phyloP scores from a whole-genome alignment of 2,329 filamentous ascomycete genomes.

The Diaporthe vexans region DNA sequence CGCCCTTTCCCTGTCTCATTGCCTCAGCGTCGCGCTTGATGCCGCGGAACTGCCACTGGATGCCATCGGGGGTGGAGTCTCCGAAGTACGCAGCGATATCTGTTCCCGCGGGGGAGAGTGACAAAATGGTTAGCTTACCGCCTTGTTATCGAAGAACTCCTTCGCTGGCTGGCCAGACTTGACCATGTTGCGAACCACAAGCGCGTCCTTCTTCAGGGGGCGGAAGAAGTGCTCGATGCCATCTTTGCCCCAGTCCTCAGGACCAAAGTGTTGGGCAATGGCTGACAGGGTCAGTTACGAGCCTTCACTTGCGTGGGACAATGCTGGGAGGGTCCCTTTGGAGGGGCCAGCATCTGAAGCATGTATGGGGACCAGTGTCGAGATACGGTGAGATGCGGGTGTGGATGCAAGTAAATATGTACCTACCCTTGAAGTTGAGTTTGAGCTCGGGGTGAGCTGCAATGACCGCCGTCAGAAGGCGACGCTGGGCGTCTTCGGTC shows the following conservation, averaged over 20 bases:
- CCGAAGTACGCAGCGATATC: conserved; percentile 73
- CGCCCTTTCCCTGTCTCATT: conserved; percentile 50
- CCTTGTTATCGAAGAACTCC: conserved; percentile 50
- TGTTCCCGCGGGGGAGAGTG: conserved; percentile 47
- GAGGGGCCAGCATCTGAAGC: background rate
- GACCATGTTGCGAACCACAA: conserved; percentile 55
- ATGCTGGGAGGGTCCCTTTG: too few relatives aligned
- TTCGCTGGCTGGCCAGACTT: conserved; percentile 57
- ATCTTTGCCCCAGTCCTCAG: conserved; percentile 60
- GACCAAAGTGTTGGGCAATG: conserved; percentile 62
- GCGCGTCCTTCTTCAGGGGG: conserved; percentile 58
- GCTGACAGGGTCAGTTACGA: conserved; percentile 53
- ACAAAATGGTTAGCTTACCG: conserved; percentile 38
- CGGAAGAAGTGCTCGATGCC: conserved; percentile 67
- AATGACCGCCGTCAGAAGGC: conserved; percentile 72
- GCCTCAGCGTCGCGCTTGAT: conserved; percentile 68
- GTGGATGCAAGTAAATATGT: background rate
- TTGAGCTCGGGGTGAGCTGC: conserved; percentile 68
- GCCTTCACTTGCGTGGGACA: conserved; percentile 31
- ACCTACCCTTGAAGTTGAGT: conserved; percentile 74
- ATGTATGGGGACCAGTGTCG: background rate
- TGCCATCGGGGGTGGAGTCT: conserved; percentile 68
- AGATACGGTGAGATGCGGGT: background rate
- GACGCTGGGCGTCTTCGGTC: conserved; percentile 70
- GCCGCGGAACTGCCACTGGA: conserved; percentile 72